Conservation (phyloP, 495 filamentous ascomycete genomes). For the Aspergillus sparsus region DNA sequence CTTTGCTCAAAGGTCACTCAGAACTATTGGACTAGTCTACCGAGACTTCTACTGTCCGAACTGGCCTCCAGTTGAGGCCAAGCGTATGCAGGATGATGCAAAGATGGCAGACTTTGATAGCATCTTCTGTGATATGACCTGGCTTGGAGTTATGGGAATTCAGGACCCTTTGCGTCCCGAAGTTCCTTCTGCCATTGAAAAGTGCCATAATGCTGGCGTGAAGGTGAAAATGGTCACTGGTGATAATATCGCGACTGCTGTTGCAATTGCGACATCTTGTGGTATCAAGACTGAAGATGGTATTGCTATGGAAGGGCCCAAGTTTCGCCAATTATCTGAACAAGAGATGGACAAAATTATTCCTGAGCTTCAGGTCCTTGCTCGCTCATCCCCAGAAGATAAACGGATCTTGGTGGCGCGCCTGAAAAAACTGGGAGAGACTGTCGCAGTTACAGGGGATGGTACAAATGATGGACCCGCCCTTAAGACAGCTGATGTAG, state of each 20-base stretch:
- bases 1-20: conserved; percentile 60
- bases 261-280: conserved; percentile 80
- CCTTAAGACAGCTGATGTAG: conserved; percentile 81
- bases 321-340: conserved; percentile 75
- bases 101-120: conserved; percentile 56
- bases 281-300: conserved; percentile 77
- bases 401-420: conserved; percentile 77
- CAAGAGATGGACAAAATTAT: conserved; percentile 70
- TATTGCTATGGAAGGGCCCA: conserved; percentile 79
- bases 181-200: conserved; percentile 71
- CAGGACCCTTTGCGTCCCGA: conserved; percentile 70
- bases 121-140: conserved; percentile 60
- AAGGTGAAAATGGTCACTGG: conserved; percentile 88
- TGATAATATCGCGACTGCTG: conserved; percentile 80
- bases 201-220: conserved; percentile 76
- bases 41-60: conserved; percentile 62
- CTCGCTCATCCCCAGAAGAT: conserved; percentile 84
- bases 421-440: conserved; percentile 73
- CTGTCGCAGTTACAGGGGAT: conserved; percentile 86
- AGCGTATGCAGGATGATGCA: conserved; percentile 51
- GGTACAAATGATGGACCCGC: conserved; percentile 90
- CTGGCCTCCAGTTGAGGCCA: conserved; percentile 58
- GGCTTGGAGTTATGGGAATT: conserved; percentile 64
- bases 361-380: conserved; percentile 77
- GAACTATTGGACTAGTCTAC: conserved; percentile 65